phyloP scores from a whole-genome alignment of 352 stramenopile species.

The Phytophthora capsici region DNA sequence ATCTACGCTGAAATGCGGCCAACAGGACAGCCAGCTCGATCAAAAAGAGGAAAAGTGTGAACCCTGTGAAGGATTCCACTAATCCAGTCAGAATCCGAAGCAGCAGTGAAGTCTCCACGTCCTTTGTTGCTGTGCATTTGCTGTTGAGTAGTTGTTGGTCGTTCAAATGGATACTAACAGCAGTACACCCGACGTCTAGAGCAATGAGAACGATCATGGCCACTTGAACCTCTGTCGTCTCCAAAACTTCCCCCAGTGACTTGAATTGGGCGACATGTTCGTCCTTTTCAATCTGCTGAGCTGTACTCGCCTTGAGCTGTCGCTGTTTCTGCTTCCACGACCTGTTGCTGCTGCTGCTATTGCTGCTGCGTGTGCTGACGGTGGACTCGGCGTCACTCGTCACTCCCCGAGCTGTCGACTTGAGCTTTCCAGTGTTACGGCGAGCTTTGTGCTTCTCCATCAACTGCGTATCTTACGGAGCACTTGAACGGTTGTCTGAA shows the following conservation, averaged over 20 bases:
- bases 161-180: constrained; percentile 46
- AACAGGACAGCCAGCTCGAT: constrained; percentile 57
- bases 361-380: constrained; percentile 36
- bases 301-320: constrained; percentile 8
- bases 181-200: constrained; percentile 53
- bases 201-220: constrained; percentile 56
- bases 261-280: constrained; percentile 3
- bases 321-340: constrained; percentile 31
- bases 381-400: constrained; percentile 35
- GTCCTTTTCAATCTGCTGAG: background rate
- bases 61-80: constrained; percentile 61
- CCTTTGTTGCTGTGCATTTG: constrained; percentile 3
- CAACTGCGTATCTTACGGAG: constrained; percentile 9
- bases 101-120: constrained; percentile 8
- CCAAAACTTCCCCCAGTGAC: constrained; percentile 46
- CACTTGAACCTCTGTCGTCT: constrained; percentile 62
- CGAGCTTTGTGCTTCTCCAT: constrained; percentile 37
- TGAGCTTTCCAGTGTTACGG: constrained; percentile 21
- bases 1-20: constrained; percentile 49
- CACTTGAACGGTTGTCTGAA: constrained; percentile 29
- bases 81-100: constrained; percentile 35
- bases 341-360: constrained; percentile 19
- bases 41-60: constrained; percentile 68
- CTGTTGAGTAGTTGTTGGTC: constrained; percentile 23
- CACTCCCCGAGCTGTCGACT: constrained; percentile 5